These are phyloP conservation scores for Hymenoscyphus occultus DNA, from an alignment of 2,329 filamentous ascomycete species.

Conservation along the genomic window DNA sequence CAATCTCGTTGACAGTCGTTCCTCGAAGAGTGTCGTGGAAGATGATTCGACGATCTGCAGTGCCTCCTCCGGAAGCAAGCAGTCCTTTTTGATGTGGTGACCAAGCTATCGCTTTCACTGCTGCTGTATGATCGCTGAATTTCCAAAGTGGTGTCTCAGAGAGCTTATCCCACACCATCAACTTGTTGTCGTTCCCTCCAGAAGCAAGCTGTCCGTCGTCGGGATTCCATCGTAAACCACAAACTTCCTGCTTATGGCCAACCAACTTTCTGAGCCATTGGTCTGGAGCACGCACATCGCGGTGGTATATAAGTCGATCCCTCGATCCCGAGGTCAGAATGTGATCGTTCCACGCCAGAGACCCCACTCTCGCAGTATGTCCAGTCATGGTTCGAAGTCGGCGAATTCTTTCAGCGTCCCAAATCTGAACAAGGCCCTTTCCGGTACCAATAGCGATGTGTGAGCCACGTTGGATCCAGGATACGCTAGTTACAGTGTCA, in stretches of 20 bases:
- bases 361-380: conserved; percentile 88
- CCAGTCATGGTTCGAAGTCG: conserved; percentile 94
- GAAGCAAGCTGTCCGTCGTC: conserved; percentile 93
- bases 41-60: conserved; percentile 92
- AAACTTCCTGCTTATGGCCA: conserved; percentile 97
- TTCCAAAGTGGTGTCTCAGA: conserved; percentile 90
- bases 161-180: conserved; percentile 97
- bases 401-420: conserved; percentile 86
- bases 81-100: conserved; percentile 93
- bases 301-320: conserved; percentile 90
- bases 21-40: conserved; percentile 96
- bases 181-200: conserved; percentile 96
- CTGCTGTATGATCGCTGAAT: conserved; percentile 90
- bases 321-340: conserved; percentile 94
- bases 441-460: conserved; percentile 94
- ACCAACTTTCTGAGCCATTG: conserved; percentile 85
- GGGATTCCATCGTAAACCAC: conserved; percentile 93
- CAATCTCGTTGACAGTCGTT: conserved; percentile 77
- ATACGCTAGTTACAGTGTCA: conserved; percentile 93
- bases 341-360: conserved; percentile 96
- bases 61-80: conserved; percentile 93
- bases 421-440: conserved; percentile 94
- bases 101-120: conserved; percentile 97
- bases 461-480: conserved; percentile 96
- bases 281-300: conserved; percentile 88